A percentile compares a stretch with the other conserved stretches of the same genome.
Conservation (phyloP, 495 filamentous ascomycete genomes). For the Tuber melanosporum region DNA sequence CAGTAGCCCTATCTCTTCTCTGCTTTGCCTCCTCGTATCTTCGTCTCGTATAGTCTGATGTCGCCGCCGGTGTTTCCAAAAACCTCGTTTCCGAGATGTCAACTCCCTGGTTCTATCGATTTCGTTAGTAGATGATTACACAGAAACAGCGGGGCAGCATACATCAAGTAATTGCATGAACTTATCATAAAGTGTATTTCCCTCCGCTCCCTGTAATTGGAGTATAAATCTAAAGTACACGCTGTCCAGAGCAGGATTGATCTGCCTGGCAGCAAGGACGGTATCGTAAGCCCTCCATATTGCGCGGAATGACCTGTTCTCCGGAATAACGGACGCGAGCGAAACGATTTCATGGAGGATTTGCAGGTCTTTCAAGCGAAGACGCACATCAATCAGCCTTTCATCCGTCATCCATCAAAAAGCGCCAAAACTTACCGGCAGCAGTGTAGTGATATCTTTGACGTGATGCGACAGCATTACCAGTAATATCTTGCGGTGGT, state of each 20-base stretch:
- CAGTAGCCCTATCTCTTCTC: constrained; percentile 28
- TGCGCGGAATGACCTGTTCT: constrained; percentile 30
- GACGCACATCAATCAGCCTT: not conserved
- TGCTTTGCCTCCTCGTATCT: constrained; percentile 34
- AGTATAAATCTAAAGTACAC: constrained; percentile 39
- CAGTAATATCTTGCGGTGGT: constrained; percentile 30
- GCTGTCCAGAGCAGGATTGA: constrained; percentile 37
- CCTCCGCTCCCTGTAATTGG: constrained; percentile 29
- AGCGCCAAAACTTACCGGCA: constrained; percentile 18
- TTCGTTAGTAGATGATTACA: not conserved
- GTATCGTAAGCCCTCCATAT: constrained; percentile 41
- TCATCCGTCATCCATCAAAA: not conserved
- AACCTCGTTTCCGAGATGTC: constrained; percentile 23
- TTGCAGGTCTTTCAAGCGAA: constrained; percentile 31
- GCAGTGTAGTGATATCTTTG: constrained; percentile 31
- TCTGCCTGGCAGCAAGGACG: constrained; percentile 34
- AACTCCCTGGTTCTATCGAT: constrained; percentile 26
- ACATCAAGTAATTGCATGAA: constrained; percentile 37
- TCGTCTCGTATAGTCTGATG: constrained; percentile 30
- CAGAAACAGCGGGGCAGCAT: not conserved
- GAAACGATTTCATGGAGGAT: constrained; percentile 42
- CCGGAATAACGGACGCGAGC: constrained; percentile 35
- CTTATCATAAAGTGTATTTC: constrained; percentile 32
- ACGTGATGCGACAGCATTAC: constrained; percentile 37
- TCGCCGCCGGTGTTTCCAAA: constrained; percentile 35